Evolutionary conservation across 2,329 filamentous ascomycete species (phyloP), one percentile per base, ranked within the genome.

Genomic region (Diatrype stigma): DNA sequence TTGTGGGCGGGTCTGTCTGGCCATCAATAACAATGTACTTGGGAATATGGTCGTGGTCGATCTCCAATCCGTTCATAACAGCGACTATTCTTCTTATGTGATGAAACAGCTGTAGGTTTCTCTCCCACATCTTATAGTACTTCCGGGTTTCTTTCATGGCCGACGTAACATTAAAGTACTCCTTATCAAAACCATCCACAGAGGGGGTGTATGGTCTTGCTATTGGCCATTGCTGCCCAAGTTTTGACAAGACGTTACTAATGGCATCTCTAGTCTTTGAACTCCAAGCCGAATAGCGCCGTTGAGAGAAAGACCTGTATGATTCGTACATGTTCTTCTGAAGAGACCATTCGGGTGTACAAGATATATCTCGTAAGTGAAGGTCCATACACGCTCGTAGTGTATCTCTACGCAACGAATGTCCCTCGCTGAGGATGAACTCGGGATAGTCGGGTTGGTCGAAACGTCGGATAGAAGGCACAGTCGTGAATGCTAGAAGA

Each of bases 401-500:
- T 22, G 10, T 19, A 11, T 28, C 1, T 12, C 42, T 38, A 7
- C 32, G 14, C 11, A 51, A 51, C 19, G 17, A 10, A 48, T 52
- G 53, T 2, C 55, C 59, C 21, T 60, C 45, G 2, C 22, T 28
- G n/a, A 65, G 49, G 7, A 48, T 7, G 45, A 58, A 62, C 3
- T 6, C 14, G 3, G 37, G 1, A 30, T 50, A 35, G 1, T 45
- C 6, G 17, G 59, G 60, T 12, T 38, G n/a, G 3, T 42, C 21
- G 14, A 48, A 19, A 19, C 2, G 6, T 14, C 51, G 52, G n/a
- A 66, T 49, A 26, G 38, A 32, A 2, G 57, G 52, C 2, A 58
- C 49, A 10, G 59, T 63, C 16, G 63, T 60, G 46, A 68, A 60
- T 19, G 65, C 63, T 8, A 70, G 52, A 5, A 70, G 54, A 1